These are phyloP conservation scores for Vitellaria paradoxa DNA, from an alignment of 179 eudicot species.

Conservation along the genomic window DNA sequence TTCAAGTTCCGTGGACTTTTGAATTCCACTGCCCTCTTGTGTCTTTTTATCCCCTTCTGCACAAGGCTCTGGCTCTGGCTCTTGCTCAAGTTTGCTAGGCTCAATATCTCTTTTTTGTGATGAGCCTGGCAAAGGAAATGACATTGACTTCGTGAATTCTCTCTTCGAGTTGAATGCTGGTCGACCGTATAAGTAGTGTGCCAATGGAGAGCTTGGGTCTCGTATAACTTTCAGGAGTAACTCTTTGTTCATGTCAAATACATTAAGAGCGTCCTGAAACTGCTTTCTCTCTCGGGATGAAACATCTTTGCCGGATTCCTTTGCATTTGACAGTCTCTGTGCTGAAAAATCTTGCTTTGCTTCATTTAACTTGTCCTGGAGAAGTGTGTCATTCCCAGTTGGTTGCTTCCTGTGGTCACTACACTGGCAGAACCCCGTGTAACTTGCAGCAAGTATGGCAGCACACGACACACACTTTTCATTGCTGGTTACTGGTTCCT, in stretches of 20 bases:
- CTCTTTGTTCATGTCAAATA: conserved; percentile 43
- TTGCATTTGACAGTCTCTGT: conserved; percentile 5
- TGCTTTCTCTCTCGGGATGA: conserved; percentile 46
- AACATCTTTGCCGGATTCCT: conserved; percentile 7
- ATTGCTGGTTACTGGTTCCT: conserved; percentile 3
- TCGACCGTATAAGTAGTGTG: conserved; percentile 20
- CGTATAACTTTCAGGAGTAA: conserved; percentile 44
- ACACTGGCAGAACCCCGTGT: conserved; percentile 22
- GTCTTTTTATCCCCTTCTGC: background rate
- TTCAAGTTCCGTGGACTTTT: background rate
- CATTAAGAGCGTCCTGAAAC: conserved; percentile 45
- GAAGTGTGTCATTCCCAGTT: conserved; percentile 16
- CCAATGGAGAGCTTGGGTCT: conserved; percentile 38
- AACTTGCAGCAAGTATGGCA: conserved; percentile 31
- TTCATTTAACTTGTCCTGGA: conserved; percentile 10
- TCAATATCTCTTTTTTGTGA: conserved; percentile 11
- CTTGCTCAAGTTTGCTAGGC: conserved; percentile 4
- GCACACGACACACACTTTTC: conserved; percentile 41
- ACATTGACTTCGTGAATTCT: conserved; percentile 41
- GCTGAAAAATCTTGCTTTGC: conserved; percentile 1
- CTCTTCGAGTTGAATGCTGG: conserved; percentile 18
- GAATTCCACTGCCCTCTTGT: background rate
- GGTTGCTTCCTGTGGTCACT: conserved; percentile 16
- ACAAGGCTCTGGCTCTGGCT: conserved; percentile 12
- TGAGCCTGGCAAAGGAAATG: conserved; percentile 47